Evolutionary conservation across 78 protist genomes (phyloP).

Genomic region (Polysphondylium violaceum): DNA sequence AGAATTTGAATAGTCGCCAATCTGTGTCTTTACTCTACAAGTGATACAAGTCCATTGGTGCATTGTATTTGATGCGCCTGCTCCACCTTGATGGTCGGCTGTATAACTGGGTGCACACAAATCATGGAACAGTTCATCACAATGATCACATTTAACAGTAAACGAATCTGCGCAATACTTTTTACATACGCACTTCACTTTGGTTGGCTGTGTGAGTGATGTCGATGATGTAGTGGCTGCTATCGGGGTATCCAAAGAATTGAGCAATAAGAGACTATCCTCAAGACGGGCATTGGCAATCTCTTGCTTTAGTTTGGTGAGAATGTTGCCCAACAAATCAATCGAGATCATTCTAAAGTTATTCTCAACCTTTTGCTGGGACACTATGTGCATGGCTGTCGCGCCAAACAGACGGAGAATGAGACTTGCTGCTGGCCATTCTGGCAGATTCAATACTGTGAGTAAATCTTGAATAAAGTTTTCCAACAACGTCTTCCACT

Average conservation of each 20-base stretch:
- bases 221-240: background rate
- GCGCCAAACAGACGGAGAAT: constrained; percentile 37
- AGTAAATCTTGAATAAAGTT: constrained; percentile 55
- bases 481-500: constrained; percentile 39
- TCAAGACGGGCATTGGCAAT: background rate
- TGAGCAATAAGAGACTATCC: background rate
- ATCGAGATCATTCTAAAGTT: constrained; percentile 24
- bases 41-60: constrained; percentile 39
- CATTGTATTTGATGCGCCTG: background rate
- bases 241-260: background rate
- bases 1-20: background rate
- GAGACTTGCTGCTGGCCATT: constrained; percentile 63
- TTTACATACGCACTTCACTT: constrained; percentile 26
- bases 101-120: constrained; percentile 34
- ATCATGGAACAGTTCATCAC: constrained; percentile 29
- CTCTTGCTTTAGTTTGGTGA: constrained; percentile 70
- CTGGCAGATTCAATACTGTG: constrained; percentile 36
- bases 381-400: background rate
- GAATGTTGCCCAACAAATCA: constrained; percentile 40
- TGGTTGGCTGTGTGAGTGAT: background rate
- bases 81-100: background rate
- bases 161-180: constrained; percentile 20
- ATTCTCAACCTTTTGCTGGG: constrained; percentile 7
- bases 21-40: constrained; percentile 37
- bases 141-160: constrained; percentile 35